phyloP scores from a whole-genome alignment of 1,284 basidiomycete genomes.

The Microbotryum scabiosae region DNA sequence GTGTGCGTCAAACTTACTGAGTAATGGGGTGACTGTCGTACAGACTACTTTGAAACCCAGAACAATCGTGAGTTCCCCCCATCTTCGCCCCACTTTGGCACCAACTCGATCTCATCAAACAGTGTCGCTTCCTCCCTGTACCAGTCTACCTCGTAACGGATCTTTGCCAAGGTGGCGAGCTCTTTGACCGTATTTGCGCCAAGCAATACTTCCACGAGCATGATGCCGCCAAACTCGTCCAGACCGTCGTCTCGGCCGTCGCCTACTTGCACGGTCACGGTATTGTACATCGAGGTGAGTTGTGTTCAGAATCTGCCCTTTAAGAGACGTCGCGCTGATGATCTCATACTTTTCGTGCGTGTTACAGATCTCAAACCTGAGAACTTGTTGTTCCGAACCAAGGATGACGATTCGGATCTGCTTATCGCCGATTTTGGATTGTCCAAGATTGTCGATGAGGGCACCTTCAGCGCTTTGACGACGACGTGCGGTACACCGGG shows the following conservation, averaged over 20 bases:
- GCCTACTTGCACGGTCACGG: slow-evolving; percentile 85
- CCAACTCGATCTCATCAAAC: neutral
- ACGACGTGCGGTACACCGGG: slow-evolving; percentile 92
- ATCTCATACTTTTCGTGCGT: neutral
- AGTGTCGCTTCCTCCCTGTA: neutral
- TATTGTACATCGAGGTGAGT: slow-evolving; percentile 84
- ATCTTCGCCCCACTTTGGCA: neutral
- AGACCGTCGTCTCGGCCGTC: slow-evolving; percentile 78
- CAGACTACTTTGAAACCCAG: slow-evolving; percentile 16
- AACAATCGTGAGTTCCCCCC: slow-evolving; percentile 18
- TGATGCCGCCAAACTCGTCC: slow-evolving; percentile 81
- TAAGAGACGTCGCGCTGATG: too few relatives aligned
- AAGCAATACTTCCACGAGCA: slow-evolving; percentile 55
- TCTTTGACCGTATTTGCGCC: slow-evolving; percentile 97
- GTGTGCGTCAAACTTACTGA: too few relatives aligned
- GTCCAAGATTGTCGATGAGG: slow-evolving; percentile 62
- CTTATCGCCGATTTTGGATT: slow-evolving; percentile 98
- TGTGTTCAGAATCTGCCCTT: too few relatives aligned
- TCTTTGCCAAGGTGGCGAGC: slow-evolving; percentile 92
- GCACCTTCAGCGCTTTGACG: slow-evolving; percentile 76
- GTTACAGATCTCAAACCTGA: slow-evolving; percentile 83
- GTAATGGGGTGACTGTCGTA: too few relatives aligned
- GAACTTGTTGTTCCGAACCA: slow-evolving; percentile 87
- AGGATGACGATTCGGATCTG: slow-evolving; percentile 83
- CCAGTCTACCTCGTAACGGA: slow-evolving; percentile 69